These are phyloP conservation scores for Graphilbum ipis-grandicollis DNA, from an alignment of 2,329 filamentous ascomycete species.

Conservation along the genomic window DNA sequence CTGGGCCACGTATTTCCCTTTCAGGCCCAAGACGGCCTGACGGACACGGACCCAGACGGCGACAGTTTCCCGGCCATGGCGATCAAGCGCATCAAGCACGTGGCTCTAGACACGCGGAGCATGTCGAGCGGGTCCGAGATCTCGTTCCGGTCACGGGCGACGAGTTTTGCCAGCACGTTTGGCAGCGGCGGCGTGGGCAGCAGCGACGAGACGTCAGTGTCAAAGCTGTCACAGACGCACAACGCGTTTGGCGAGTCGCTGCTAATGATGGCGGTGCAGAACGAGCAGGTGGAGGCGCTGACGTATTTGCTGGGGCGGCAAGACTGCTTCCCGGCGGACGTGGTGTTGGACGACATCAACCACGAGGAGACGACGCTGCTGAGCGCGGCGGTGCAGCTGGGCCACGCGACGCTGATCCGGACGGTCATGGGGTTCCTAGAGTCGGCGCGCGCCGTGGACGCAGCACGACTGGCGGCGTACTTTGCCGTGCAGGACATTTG, in stretches of 20 bases:
- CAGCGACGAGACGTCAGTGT: conserved; percentile 77
- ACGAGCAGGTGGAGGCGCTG: conserved; percentile 53
- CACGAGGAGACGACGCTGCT: conserved; percentile 80
- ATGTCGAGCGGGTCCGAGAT: conserved; percentile 73
- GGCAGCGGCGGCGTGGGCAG: conserved; percentile 55
- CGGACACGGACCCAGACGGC: not conserved
- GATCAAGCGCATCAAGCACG: conserved; percentile 49
- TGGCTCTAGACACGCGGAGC: conserved; percentile 80
- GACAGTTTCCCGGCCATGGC: conserved; percentile 18
- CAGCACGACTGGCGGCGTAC: conserved; percentile 46
- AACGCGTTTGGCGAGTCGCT: conserved; percentile 64
- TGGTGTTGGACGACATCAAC: conserved; percentile 68
- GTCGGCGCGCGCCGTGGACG: conserved; percentile 23
- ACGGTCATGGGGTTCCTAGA: conserved; percentile 57
- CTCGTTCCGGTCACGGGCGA: conserved; percentile 65
- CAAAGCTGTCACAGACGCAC: conserved; percentile 56
- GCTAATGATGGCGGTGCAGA: conserved; percentile 69
- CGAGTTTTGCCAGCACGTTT: conserved; percentile 53
- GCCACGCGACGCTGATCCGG: conserved; percentile 57
- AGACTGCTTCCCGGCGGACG: conserved; percentile 54
- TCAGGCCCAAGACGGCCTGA: conserved; percentile 21
- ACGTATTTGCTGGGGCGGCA: conserved; percentile 63
- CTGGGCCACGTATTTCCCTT: conserved; percentile 87
- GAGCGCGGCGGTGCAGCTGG: conserved; percentile 78
- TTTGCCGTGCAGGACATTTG: conserved; percentile 61